A percentile compares a stretch with the other conserved stretches of the same genome.
phyloP scores from a whole-genome alignment of 2,329 filamentous ascomycete species.

The Aspergillus aculeatus region DNA sequence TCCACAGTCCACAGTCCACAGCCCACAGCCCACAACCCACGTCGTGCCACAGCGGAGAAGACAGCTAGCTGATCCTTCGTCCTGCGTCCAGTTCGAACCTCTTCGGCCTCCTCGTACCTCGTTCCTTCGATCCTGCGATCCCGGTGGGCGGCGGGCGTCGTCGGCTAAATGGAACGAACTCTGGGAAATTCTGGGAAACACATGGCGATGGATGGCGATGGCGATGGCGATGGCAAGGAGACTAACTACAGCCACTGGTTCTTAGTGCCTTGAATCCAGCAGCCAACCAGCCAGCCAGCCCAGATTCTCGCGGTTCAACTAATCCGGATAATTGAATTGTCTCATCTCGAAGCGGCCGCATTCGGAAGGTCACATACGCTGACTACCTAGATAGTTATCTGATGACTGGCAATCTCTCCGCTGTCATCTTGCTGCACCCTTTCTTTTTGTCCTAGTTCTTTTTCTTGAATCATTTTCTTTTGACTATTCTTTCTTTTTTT shows the following conservation, averaged over 20 bases:
- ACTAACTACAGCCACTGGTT: too few species aligned
- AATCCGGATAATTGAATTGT: conserved; percentile 3
- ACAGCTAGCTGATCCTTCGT: too few species aligned
- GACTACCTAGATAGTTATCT: not conserved
- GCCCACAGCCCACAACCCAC: not conserved
- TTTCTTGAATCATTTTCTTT: not conserved
- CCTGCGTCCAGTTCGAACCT: too few species aligned
- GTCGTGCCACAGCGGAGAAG: not conserved
- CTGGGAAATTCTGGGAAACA: not conserved
- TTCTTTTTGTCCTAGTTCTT: not conserved
- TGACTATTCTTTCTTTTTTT: not conserved
- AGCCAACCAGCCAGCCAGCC: too few species aligned
- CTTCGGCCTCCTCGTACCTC: too few species aligned
- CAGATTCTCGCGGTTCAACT: not conserved
- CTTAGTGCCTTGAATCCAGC: too few species aligned
- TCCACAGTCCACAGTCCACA: not conserved
- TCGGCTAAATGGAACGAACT: not conserved
- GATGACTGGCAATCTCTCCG: not conserved
- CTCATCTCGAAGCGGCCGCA: not conserved
- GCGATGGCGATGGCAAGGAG: too few species aligned
- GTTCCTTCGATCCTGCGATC: not conserved
- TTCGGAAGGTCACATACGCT: conserved; percentile 13
- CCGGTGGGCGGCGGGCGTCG: too few species aligned
- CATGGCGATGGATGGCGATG: not conserved
- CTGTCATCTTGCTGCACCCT: not conserved